phyloP scores from a whole-genome alignment of 441 rosid species.

The Iberis amara region DNA sequence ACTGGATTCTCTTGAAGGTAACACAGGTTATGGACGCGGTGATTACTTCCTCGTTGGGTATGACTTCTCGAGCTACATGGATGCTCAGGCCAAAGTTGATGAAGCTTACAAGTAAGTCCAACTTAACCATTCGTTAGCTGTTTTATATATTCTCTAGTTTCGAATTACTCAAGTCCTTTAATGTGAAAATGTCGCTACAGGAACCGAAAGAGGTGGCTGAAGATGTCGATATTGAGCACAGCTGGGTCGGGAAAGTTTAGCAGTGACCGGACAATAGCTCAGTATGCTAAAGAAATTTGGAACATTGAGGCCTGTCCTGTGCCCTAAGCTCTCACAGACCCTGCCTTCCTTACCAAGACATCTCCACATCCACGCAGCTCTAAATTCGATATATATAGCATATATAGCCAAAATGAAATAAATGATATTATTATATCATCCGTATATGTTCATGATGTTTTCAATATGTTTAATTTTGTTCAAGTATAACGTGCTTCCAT shows the following conservation, averaged over 20 bases:
- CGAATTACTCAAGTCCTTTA: neutral
- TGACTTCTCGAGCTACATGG: conserved; percentile 81
- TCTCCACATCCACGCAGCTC: conserved; percentile 18
- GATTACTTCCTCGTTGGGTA: conserved; percentile 89
- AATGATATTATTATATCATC: no score
- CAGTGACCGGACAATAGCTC: conserved; percentile 78
- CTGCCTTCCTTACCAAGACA: conserved; percentile 18
- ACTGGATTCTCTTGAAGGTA: conserved; percentile 81
- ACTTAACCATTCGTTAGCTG: conserved; percentile 6
- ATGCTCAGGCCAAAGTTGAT: conserved; percentile 76
- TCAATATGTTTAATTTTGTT: no score
- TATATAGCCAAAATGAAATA: no score
- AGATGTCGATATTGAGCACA: conserved; percentile 88
- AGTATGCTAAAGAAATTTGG: conserved; percentile 89
- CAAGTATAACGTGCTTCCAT: no score
- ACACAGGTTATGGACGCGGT: conserved; percentile 87
- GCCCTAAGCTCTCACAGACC: conserved; percentile 33
- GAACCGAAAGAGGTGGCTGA: conserved; percentile 74
- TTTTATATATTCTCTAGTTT: neutral
- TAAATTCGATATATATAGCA: no score
- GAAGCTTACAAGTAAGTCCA: conserved; percentile 74
- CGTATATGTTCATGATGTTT: no score
- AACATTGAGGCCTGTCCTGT: conserved; percentile 68
- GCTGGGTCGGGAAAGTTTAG: conserved; percentile 91
- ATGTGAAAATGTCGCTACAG: conserved; percentile 35